Conservation (phyloP, 176 grass and related monocot species). For the Zoysia japonica region DNA sequence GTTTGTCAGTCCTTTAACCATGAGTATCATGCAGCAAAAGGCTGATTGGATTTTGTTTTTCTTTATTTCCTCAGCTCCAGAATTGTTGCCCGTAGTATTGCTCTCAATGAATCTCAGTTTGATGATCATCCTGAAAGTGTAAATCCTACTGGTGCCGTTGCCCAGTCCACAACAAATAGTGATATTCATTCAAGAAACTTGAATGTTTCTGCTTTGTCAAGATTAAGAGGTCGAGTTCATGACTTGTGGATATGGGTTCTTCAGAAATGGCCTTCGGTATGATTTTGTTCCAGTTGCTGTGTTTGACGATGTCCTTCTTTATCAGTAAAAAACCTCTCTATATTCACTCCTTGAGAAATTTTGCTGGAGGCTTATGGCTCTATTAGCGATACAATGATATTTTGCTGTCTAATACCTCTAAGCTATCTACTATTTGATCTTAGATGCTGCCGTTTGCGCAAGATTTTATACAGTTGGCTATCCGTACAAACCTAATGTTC, state of each 20-base stretch:
- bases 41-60: constrained; percentile 25
- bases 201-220: constrained; percentile 53
- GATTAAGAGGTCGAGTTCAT: constrained; percentile 56
- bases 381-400: not conserved
- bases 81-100: constrained; percentile 81
- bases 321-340: not conserved
- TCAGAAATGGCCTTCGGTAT: constrained; percentile 88
- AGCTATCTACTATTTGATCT: constrained; percentile 2
- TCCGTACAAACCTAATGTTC: constrained; percentile 93
- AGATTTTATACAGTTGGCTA: constrained; percentile 78
- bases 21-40: constrained; percentile 21
- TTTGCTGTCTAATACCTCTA: constrained; percentile 38
- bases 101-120: constrained; percentile 61
- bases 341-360: constrained; percentile 17
- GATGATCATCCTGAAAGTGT: constrained; percentile 54
- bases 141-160: constrained; percentile 38
- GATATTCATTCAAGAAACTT: constrained; percentile 43
- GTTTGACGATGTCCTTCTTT: not conserved
- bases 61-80: constrained; percentile 73
- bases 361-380: not conserved
- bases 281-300: constrained; percentile 20
- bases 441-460: constrained; percentile 85
- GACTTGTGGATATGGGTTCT: constrained; percentile 66
- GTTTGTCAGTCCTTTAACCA: not conserved
- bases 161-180: constrained; percentile 32